A percentile compares a stretch with the other conserved stretches of the same genome.
Conservation (phyloP, 2,329 filamentous ascomycete species). For the Tolypocladium tundrense region DNA sequence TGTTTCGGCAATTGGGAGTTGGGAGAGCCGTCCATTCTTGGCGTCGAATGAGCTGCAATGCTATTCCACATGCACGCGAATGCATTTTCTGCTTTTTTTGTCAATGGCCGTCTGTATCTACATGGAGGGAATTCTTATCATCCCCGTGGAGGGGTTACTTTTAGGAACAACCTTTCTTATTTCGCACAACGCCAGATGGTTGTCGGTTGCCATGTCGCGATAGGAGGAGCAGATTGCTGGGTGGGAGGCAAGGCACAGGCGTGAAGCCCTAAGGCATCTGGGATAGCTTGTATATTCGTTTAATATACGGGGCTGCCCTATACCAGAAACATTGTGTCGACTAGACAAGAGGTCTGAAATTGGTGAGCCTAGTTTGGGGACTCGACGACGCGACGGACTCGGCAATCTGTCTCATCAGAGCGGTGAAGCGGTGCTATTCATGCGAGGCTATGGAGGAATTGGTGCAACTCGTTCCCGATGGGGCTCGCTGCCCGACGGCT, state of each 20-base stretch:
- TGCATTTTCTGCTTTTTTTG: neutral
- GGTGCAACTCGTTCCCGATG: neutral
- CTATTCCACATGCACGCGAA: neutral
- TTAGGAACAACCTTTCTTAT: neutral
- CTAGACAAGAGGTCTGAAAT: neutral
- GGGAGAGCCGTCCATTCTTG: constrained; percentile 2
- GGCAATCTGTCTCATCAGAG: neutral
- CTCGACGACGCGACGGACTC: neutral
- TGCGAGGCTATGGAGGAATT: neutral
- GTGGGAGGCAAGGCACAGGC: neutral
- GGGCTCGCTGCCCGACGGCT: neutral
- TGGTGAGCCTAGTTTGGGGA: neutral
- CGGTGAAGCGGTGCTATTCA: neutral
- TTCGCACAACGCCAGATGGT: neutral
- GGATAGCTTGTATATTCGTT: neutral
- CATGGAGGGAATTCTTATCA: neutral
- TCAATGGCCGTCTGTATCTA: neutral
- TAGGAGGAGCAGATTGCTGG: neutral
- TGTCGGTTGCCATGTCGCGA: neutral
- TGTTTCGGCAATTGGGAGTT: constrained; percentile 5
- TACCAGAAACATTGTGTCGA: neutral
- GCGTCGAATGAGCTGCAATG: constrained; percentile 1
- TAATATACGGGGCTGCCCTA: neutral
- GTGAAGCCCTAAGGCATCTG: neutral
- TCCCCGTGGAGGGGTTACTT: neutral